Evolutionary conservation across 169 alveolate genomes (phyloP).

Genomic region (Eimeria acervulina): DNA sequence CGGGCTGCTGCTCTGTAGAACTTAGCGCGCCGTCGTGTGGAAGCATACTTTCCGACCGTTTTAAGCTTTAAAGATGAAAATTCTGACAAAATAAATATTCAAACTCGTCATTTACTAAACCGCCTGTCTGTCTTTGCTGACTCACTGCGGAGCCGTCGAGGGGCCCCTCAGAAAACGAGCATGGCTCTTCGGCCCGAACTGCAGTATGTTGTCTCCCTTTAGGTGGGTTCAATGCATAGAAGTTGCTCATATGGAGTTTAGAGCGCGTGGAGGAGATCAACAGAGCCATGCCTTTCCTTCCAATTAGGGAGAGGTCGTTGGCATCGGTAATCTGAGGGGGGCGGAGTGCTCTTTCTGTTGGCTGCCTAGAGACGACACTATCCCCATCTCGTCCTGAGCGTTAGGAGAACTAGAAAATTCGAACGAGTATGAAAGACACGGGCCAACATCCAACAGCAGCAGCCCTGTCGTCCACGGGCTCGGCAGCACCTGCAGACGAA

Average conservation of each 20-base stretch:
- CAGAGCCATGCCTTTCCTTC: background rate
- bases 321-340: background rate
- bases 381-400: background rate
- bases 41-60: background rate
- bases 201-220: background rate
- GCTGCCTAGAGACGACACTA: background rate
- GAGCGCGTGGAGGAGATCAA: background rate
- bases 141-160: background rate
- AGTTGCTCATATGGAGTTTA: background rate
- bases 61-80: background rate
- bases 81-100: background rate
- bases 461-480: background rate
- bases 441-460: background rate
- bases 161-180: background rate
- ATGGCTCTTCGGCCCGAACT: background rate
- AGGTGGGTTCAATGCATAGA: background rate
- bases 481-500: background rate
- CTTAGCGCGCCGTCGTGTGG: background rate
- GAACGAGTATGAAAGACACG: background rate
- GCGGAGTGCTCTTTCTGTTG: too few species aligned
- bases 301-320: background rate
- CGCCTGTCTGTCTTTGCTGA: background rate
- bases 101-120: background rate
- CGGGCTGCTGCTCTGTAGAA: background rate
- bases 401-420: too few species aligned